Base-by-base conservation (phyloP, 73 alveolate species). In the Stentor coeruleus region DNA sequence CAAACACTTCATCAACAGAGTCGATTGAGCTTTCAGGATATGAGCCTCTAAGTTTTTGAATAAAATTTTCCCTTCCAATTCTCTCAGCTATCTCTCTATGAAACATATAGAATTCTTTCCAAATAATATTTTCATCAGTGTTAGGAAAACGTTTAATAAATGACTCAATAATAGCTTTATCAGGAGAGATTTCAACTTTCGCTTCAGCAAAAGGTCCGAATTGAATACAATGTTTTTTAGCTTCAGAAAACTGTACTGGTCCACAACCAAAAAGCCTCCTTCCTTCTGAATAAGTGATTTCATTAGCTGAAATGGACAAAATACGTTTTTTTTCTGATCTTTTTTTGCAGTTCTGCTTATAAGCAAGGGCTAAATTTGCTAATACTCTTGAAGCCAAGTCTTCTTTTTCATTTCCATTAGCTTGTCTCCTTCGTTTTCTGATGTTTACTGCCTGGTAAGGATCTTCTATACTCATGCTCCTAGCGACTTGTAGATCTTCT, bases 291-390 rank as follows among this genome's bases (percentile, higher is more conserved):
- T 66, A 66, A 20, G 79, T 66, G 79, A 66, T 66, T 2, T 66
- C 79, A 66, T 33, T 33, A 0, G 79, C 79, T 28, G 79, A 20
- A 33, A 66, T 33, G n/a, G 79, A 66, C 39, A 66, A 31, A 66
- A 66, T 66, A 28, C 79, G n/a, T 66, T 66, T 66, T 31, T 66
- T 66, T 66, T 66, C 79, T 1, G 79, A 20, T 31, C 79, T 66
- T 66, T 66, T 66, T 33, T 66, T 66, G 79, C 79, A 66, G 79
- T 66, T 66, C 33, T 66, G n/a, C 79, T 66, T 66, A 40, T 66
- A 66, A 20, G 79, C 79, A 66, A 66, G 36, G n/a, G 79, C 36
- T 20, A 66, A 31, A 66, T 66, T 66, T 20, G n/a, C 39, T 11
- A 66, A 31, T 33, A 66, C 26, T 26, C 79, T 20, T 26, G 79